Base-by-base conservation (phyloP, 306 rosid genomes). In the Delonix regia region DNA sequence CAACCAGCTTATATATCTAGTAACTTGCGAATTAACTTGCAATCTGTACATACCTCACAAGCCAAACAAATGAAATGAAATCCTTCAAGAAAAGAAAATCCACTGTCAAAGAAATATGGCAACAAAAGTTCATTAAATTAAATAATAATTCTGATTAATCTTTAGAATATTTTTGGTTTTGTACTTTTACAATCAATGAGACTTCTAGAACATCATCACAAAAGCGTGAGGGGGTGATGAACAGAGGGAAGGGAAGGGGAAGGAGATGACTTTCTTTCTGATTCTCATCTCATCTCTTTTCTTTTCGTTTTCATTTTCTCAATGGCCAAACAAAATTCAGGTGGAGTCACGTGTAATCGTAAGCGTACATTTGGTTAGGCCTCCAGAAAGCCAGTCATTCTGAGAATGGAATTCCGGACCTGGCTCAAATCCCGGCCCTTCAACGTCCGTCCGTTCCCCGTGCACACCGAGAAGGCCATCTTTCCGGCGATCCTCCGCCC, bases 301-400 rank as follows among this genome's bases (percentile, higher is more conserved):
- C 41, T 22, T 68, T 34, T n/a, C n/a, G n/a, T n/a, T n/a, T n/a
- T n/a, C n/a, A 22, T 9, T 55, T 74, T 76, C 52, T 21, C 56
- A 22, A 39, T 38, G 19, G 24, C 69, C 39, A 77, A 74, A 66
- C 81, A 56, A 21, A 7, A 52, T 3, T 13, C 38, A 13, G 57
- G 25, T 3, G 2, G 22, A 74, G 59, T 22, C 0, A n/a, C 25
- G 69, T 18, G 41, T 60, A 59, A 28, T 13, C 27, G 62, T 10
- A 22, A 4, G 8, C 33, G 34, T 34, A 6, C 2, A 34, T n/a
- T n/a, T n/a, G n/a, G n/a, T 85, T 61, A 93, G 4, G 86, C 83
- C 75, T 94, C 99, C 25, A 95, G 82, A 78, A 95, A 95, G 0
- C 99, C 99, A 5, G 99, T 95, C 97, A 95, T 86, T 74, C 94